Conservation (phyloP, 805 yeast genomes). For the Zygotorulaspora florentina region DNA sequence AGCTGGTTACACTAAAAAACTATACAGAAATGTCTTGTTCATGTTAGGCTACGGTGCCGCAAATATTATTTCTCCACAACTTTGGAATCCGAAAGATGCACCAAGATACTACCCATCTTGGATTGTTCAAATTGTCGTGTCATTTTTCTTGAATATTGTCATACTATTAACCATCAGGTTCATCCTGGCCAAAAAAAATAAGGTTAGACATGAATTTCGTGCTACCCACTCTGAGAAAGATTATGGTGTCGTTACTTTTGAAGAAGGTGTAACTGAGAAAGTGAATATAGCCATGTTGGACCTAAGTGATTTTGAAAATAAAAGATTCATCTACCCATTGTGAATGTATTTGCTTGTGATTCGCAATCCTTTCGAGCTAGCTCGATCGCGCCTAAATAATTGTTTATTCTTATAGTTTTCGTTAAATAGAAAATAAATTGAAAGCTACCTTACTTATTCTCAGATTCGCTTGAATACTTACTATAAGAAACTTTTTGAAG, state of each 20-base stretch:
- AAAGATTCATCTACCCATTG: conserved; percentile 49
- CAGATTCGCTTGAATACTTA: no score
- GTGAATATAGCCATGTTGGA: conserved; percentile 42
- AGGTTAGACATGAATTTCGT: conserved; percentile 35
- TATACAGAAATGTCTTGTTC: conserved; percentile 43
- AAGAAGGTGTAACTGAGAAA: conserved; percentile 22
- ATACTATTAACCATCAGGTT: conserved; percentile 41
- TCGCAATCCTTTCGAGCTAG: no score
- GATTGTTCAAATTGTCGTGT: conserved; percentile 51
- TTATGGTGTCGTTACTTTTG: conserved; percentile 24
- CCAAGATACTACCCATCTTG: conserved; percentile 47
- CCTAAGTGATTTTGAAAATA: conserved; percentile 50
- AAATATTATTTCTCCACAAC: conserved; percentile 52
- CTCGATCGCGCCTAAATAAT: no score
- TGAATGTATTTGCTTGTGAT: no score
- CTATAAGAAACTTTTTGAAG: no score
- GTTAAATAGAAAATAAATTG: no score
- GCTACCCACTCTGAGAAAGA: conserved; percentile 17
- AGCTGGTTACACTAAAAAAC: conserved; percentile 50
- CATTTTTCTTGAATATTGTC: conserved; percentile 45
- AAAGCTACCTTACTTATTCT: no score
- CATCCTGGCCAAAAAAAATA: conserved; percentile 44
- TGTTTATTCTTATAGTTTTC: no score
- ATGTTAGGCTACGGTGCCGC: conserved; percentile 45
- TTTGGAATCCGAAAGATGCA: conserved; percentile 45